These are phyloP conservation scores for Diaporthe citriasiana DNA, from an alignment of 2,329 filamentous ascomycete species.

Conservation along the genomic window DNA sequence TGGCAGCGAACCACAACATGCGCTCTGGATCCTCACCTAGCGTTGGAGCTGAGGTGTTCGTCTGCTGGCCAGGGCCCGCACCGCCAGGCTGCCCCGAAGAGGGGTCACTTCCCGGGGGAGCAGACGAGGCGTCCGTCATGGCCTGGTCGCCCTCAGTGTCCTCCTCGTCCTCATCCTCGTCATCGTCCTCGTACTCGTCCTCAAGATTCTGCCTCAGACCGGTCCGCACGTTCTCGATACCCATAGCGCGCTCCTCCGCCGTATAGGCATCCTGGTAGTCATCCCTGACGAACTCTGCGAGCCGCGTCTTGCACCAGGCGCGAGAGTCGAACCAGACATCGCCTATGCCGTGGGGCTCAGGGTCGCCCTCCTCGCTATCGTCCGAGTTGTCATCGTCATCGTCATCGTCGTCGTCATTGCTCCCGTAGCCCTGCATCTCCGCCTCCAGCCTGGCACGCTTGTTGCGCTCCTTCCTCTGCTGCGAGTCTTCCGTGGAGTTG, in stretches of 20 bases:
- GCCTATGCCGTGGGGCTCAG: slow-evolving; percentile 53
- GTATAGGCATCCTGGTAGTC: slow-evolving; percentile 78
- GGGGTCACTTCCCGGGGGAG: slow-evolving; percentile 6
- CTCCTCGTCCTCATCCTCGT: slow-evolving; percentile 67
- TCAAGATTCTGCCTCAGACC: slow-evolving; percentile 72
- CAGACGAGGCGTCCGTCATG: slow-evolving; percentile 42
- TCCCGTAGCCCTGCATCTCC: slow-evolving; percentile 59
- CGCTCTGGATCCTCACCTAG: slow-evolving; percentile 30
- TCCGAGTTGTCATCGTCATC: slow-evolving; percentile 48
- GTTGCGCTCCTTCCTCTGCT: slow-evolving; percentile 58
- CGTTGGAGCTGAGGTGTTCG: background rate
- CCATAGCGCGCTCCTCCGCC: slow-evolving; percentile 75
- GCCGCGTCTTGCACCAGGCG: slow-evolving; percentile 50
- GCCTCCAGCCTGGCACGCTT: slow-evolving; percentile 41
- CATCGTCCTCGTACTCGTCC: slow-evolving; percentile 67
- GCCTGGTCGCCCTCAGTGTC: slow-evolving; percentile 62
- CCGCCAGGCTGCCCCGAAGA: slow-evolving; percentile 31
- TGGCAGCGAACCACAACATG: slow-evolving; percentile 32
- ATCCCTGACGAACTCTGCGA: slow-evolving; percentile 55
- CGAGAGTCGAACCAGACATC: slow-evolving; percentile 55
- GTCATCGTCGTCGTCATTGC: slow-evolving; percentile 45
- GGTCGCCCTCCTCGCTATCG: slow-evolving; percentile 56
- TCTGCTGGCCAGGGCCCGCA: slow-evolving; percentile 14
- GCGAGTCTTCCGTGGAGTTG: slow-evolving; percentile 63
- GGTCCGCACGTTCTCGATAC: slow-evolving; percentile 79